Evolutionary conservation across 2,329 filamentous ascomycete genomes (phyloP).

Genomic region (Exserohilum rostratum): DNA sequence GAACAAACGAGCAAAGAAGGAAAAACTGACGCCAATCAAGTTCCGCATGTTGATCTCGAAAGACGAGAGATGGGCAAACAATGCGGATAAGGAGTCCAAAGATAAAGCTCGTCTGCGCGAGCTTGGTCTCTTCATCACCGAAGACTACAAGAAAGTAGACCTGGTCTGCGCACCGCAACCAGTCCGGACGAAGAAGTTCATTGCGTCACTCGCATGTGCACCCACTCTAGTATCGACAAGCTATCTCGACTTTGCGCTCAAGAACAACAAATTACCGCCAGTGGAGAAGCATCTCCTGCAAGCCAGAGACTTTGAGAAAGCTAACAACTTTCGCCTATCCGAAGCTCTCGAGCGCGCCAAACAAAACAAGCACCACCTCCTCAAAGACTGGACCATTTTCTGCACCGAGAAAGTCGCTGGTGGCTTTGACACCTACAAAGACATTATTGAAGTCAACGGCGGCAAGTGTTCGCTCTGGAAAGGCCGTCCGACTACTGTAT

Average conservation of each 20-base stretch:
- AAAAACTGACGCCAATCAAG: constrained; percentile 64
- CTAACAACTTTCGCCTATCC: constrained; percentile 71
- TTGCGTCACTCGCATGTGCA: constrained; percentile 81
- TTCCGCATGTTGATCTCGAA: constrained; percentile 84
- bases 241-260: constrained; percentile 80
- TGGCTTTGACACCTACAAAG: constrained; percentile 81
- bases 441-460: constrained; percentile 87
- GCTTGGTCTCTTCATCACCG: constrained; percentile 79
- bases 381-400: constrained; percentile 79
- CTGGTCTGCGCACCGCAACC: constrained; percentile 87
- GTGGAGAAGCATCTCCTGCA: constrained; percentile 70
- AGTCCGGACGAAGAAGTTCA: constrained; percentile 91
- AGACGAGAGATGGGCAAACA: constrained; percentile 79
- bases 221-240: constrained; percentile 76
- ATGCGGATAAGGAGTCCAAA: constrained; percentile 73
- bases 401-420: constrained; percentile 81
- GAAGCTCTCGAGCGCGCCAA: constrained; percentile 73
- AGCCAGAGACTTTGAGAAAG: constrained; percentile 75
- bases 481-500: constrained; percentile 72
- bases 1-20: constrained; percentile 62
- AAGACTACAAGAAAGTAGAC: constrained; percentile 77
- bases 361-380: constrained; percentile 75
- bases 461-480: constrained; percentile 80
- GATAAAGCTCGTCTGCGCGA: constrained; percentile 83
- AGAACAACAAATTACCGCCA: constrained; percentile 68